Percentiles rank a stretch among this genome's conserved stretches.
Conservation (phyloP, 2,329 filamentous ascomycete species). For the Fusarium sublunatum region DNA sequence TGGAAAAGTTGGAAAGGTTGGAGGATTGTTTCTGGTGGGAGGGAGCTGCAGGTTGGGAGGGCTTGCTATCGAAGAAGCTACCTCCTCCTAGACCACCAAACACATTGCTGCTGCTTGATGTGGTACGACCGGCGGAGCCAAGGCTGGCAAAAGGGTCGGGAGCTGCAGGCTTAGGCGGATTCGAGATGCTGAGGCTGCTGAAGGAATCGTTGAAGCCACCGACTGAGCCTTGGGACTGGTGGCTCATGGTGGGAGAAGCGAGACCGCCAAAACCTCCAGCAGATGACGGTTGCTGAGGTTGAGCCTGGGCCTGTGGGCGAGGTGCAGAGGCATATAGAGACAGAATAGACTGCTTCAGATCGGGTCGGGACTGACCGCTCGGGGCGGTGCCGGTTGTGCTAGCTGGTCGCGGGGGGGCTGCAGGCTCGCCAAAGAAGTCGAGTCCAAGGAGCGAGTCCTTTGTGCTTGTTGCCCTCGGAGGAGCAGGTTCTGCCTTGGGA, state of each 20-base stretch:
- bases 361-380: conserved; percentile 80
- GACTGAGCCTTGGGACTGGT: conserved; percentile 61
- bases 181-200: conserved; percentile 59
- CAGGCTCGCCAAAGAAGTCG: conserved; percentile 86
- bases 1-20: conserved; percentile 70
- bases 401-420: conserved; percentile 80
- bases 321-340: conserved; percentile 91
- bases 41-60: conserved; percentile 66
- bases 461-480: conserved; percentile 75
- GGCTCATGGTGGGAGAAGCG: conserved; percentile 65
- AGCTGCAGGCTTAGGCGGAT: conserved; percentile 57
- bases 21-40: conserved; percentile 63
- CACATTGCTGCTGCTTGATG: conserved; percentile 52
- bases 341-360: conserved; percentile 96
- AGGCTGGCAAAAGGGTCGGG: conserved; percentile 72
- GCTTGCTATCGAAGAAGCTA: conserved; percentile 83
- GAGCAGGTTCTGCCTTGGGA: conserved; percentile 70
- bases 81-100: conserved; percentile 74
- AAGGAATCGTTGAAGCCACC: conserved; percentile 84
- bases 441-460: conserved; percentile 93
- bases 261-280: conserved; percentile 75
- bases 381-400: conserved; percentile 77
- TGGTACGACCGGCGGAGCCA: conserved; percentile 49
- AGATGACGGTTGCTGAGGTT: conserved; percentile 62
- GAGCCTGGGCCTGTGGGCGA: conserved; percentile 73